Base-by-base conservation (phyloP, 768 basidiomycete genomes). In the Termitomyces sp. region DNA sequence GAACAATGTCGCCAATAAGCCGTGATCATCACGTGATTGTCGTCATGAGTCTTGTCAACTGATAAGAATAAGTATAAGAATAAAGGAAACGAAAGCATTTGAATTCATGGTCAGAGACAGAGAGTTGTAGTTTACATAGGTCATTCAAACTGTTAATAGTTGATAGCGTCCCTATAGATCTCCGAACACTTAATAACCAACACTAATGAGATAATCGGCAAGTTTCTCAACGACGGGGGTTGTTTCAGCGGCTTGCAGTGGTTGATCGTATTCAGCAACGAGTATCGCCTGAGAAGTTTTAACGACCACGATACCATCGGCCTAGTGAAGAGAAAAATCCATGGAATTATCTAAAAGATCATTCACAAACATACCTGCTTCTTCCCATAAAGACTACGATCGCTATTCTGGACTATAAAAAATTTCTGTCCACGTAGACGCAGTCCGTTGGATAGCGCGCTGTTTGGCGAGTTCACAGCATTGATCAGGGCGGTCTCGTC, bases 251-350 rank as follows among this genome's bases (percentile, higher is more conserved):
- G 84, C 86, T 68, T 89, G 87, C 42, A 69, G 66, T 0, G 92
- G 92, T 6, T 77, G 74, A 0, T 58, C 58, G 71, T 96, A 98
- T 67, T 87, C 86, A 6, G 84, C 82, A 22, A 97, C 85, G 53
- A 98, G 77, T 56, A 96, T 75, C n/a, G 91, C 92, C 66, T 90
- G 88, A 60, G 80, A 87, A 18, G 92, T 95, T 78, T 89, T 90
- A 48, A 90, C 85, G 58, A 94, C 65, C 61, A 85, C 69, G 38
- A 77, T 82, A 1, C 95, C 94, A 69, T 91, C 84, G 22, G 78
- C 80, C 93, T 95, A 66, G 33, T 18, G 12, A 12, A 33, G 22
- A 18, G n/a, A 4, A 33, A 44, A 32, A 12, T 32, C n/a, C 6
- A 24, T 54, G n/a, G 57, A 4, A 18, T 53, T 43, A 18, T 32